phyloP scores from a whole-genome alignment of 1,139 yeast species.

The Torulaspora pretoriensis region DNA sequence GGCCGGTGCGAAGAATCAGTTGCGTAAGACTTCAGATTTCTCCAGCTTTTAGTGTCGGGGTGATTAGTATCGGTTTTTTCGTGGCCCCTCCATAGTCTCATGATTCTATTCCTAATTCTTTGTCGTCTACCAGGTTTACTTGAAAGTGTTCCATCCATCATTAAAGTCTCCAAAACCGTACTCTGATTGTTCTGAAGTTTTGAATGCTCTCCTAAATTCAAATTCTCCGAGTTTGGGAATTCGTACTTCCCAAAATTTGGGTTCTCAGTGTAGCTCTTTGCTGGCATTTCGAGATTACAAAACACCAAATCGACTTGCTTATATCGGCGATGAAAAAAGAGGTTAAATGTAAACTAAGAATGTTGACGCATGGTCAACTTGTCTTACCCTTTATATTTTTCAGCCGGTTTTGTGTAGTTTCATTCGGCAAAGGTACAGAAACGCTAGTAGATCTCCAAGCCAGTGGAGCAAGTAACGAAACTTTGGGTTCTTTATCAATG shows the following conservation, averaged over 20 bases:
- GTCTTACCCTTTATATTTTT: neutral
- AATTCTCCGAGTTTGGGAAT: too few species aligned
- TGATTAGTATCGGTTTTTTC: too few species aligned
- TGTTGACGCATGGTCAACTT: too few species aligned
- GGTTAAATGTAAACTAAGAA: neutral
- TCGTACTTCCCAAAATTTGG: neutral
- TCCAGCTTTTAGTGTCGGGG: too few species aligned
- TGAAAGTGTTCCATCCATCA: neutral
- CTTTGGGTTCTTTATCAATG: too few species aligned
- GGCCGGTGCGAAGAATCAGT: neutral
- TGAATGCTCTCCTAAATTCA: neutral
- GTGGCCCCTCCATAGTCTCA: too few species aligned
- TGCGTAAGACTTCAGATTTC: too few species aligned
- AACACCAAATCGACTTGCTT: neutral
- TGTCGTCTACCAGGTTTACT: conserved; percentile 1
- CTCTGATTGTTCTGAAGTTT: neutral
- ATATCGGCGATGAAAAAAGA: too few species aligned
- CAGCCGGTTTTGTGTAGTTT: neutral
- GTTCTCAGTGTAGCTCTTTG: neutral
- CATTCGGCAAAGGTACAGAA: neutral
- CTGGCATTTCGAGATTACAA: neutral
- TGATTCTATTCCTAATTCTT: too few species aligned
- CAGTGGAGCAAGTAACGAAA: too few species aligned
- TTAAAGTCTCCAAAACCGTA: neutral
- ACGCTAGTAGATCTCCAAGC: too few species aligned